Conservation (phyloP, 2,329 filamentous ascomycete species). For the Aspergillus fijiensis region DNA sequence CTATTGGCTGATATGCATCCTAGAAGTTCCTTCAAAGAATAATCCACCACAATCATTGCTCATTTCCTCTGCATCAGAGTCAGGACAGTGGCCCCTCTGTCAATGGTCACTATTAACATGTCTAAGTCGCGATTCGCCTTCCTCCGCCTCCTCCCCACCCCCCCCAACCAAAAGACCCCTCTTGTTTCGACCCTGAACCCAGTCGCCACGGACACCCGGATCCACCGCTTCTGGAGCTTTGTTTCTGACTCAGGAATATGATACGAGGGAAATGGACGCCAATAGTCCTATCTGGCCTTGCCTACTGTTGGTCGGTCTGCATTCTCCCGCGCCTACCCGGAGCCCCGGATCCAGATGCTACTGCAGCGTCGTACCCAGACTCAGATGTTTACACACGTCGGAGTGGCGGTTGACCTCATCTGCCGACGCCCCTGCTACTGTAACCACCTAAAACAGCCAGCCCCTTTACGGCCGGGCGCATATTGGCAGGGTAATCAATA, state of each 20-base stretch:
- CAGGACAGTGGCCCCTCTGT: neutral
- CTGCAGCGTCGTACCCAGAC: neutral
- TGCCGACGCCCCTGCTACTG: neutral
- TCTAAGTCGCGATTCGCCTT: neutral
- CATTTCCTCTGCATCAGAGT: too few species aligned
- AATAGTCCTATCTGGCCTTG: conserved; percentile 7
- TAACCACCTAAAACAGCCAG: neutral
- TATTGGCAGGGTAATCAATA: neutral
- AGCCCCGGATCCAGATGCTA: neutral
- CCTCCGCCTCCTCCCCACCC: neutral
- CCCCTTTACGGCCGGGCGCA: neutral
- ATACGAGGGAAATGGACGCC: conserved; percentile 24
- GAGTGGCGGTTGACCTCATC: neutral
- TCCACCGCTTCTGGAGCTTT: neutral
- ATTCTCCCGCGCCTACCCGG: conserved; percentile 12
- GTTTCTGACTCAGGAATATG: neutral
- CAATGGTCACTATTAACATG: neutral
- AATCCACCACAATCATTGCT: too few species aligned
- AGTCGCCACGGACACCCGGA: neutral
- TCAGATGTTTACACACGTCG: neutral
- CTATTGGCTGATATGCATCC: too few species aligned
- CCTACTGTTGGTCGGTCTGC: conserved; percentile 12
- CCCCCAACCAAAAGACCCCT: neutral
- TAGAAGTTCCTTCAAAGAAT: too few species aligned
- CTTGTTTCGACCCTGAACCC: neutral